phyloP scores from a whole-genome alignment of 306 rosid species.

The Castanea mollissima region DNA sequence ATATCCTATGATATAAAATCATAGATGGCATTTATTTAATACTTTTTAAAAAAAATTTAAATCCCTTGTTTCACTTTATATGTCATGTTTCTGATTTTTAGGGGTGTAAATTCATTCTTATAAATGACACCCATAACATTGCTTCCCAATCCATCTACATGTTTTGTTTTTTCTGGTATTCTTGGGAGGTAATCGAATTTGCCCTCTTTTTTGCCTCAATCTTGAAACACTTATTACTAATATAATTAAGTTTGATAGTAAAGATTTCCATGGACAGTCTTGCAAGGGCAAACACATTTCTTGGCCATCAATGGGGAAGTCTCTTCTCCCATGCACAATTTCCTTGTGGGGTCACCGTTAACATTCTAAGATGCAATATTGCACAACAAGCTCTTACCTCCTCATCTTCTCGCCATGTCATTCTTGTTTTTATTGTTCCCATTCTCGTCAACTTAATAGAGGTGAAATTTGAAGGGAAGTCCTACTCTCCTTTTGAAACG shows the following conservation, averaged over 20 bases:
- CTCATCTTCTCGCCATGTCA: background rate
- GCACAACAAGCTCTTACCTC: background rate
- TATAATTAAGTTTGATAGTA: too few relatives aligned
- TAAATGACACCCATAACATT: background rate
- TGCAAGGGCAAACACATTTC: background rate
- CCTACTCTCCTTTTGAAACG: background rate
- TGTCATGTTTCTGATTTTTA: too few relatives aligned
- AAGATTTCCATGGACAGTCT: background rate
- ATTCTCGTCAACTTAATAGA: background rate
- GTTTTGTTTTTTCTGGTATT: too few relatives aligned
- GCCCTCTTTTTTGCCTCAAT: too few relatives aligned
- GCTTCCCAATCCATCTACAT: background rate
- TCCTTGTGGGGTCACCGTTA: background rate
- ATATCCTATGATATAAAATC: too few relatives aligned
- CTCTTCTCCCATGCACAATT: background rate
- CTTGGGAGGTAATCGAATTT: background rate
- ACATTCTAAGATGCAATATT: background rate
- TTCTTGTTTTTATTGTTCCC: background rate
- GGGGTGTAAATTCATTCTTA: background rate
- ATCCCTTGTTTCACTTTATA: too few relatives aligned
- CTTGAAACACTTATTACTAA: too few relatives aligned
- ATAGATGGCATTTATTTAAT: too few relatives aligned
- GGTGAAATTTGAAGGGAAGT: background rate
- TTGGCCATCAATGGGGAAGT: background rate
- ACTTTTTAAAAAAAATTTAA: too few relatives aligned